Evolutionary conservation across 2,329 filamentous ascomycete genomes (phyloP), one percentile per base, ranked within the genome.

Genomic region (Fusarium oxysporum): DNA sequence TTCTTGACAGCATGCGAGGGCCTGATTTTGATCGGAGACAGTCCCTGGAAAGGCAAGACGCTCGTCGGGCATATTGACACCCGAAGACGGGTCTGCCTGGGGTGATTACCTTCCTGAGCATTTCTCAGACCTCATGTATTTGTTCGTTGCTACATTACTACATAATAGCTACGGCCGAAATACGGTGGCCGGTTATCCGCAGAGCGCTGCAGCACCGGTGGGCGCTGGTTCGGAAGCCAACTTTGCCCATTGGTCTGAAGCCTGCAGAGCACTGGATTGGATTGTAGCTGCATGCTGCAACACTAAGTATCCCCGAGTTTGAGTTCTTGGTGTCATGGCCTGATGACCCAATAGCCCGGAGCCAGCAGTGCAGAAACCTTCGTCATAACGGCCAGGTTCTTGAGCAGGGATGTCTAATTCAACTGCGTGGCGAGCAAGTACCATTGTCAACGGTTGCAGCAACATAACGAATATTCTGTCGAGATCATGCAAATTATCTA

Each of bases 271-370:
- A 35, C 30, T 67, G 74, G 9, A 56, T 43, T 61, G 45, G 21
- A 62, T 59, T 68, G 47, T 58, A 68, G 75, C 74, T 75, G 65
- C 61, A 56, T 56, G 56, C 72, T 78, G 69, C 74, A 78, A 63
- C 65, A 44, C 57, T 56, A 53, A 76, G 71, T 75, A 76, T 78
- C 73, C 76, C 74, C 76, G 76, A 58, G 56, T 67, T 61, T 65
- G 51, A 51, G 53, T 65, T 59, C 54, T 61, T 67, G 51, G 67
- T 65, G 62, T 35, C 65, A 65, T 54, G 59, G 43, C 30, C 71
- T 72, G 63, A 65, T 68, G 71, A 68, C 67, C 71, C 67, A 65
- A 72, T 61, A 57, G 38, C 58, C 47, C 45, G 67, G 68, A 51
- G 58, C 63, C 62, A 59, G 23, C 35, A 50, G 23, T 57, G 66